These are phyloP conservation scores for Blastocystis sp. DNA, from an alignment of 352 stramenopile species.

Conservation along the genomic window DNA sequence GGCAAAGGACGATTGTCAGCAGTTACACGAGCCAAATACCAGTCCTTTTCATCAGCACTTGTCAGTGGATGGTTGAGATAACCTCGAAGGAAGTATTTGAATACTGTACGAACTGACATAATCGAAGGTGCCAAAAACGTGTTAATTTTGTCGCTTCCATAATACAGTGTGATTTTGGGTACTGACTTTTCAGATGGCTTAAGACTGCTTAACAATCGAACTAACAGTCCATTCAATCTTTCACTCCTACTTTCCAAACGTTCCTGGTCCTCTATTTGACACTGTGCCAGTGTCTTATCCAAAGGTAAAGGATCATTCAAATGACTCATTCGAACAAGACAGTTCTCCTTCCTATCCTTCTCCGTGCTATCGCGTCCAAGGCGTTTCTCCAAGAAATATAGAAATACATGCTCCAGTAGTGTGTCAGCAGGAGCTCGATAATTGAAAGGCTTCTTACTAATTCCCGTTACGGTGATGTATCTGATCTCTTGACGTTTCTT, in stretches of 20 bases:
- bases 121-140: neutral
- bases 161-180: neutral
- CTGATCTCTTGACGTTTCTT: too few relatives aligned
- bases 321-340: too few relatives aligned
- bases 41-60: neutral
- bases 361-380: too few relatives aligned
- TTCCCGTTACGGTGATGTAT: too few relatives aligned
- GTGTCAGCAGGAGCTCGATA: too few relatives aligned
- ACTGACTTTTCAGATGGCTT: too few relatives aligned
- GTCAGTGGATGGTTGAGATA: neutral
- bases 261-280: neutral
- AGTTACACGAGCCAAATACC: neutral
- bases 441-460: too few relatives aligned
- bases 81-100: neutral
- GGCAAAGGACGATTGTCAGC: neutral
- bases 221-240: neutral
- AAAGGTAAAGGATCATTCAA: neutral
- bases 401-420: too few relatives aligned
- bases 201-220: neutral
- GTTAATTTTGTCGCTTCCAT: neutral
- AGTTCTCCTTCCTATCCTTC: too few relatives aligned
- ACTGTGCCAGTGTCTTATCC: neutral
- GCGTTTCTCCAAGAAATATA: too few relatives aligned
- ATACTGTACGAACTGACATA: neutral
- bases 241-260: neutral